Conservation (phyloP, 139 green algal species). For the Tetradesmus lagerheimii region DNA sequence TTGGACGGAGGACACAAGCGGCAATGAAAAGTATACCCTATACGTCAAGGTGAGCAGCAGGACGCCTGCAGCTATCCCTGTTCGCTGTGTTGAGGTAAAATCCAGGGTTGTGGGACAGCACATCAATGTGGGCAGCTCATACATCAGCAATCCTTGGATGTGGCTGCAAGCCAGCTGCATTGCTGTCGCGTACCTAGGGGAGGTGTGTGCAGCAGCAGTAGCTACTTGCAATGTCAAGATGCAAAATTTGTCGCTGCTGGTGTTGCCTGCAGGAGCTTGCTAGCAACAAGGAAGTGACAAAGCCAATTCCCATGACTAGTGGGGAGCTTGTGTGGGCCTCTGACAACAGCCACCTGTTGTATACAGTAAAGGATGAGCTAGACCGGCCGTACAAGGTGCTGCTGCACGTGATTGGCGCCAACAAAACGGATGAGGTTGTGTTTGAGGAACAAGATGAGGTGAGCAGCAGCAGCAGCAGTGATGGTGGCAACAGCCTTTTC, state of each 20-base stretch:
- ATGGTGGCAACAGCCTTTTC: no score
- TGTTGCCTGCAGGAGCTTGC: conserved; percentile 61
- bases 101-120: no score
- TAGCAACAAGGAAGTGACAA: conserved; percentile 65
- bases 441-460: not conserved
- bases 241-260: no score
- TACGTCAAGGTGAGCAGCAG: conserved; percentile 71
- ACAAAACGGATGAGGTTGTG: not conserved
- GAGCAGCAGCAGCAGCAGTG: not conserved
- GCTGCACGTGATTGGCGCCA: not conserved
- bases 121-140: no score
- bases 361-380: not conserved
- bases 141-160: no score
- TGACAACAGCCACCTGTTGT: conserved; percentile 65
- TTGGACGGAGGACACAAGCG: conserved; percentile 81
- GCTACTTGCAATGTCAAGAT: no score
- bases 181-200: no score
- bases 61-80: no score
- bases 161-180: no score
- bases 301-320: conserved; percentile 68
- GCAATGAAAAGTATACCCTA: conserved; percentile 88
- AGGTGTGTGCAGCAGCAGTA: no score
- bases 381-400: not conserved
- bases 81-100: no score
- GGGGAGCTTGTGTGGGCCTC: conserved; percentile 74